Conservation (phyloP, 2,329 filamentous ascomycete species). For the Aspergillus persii region DNA sequence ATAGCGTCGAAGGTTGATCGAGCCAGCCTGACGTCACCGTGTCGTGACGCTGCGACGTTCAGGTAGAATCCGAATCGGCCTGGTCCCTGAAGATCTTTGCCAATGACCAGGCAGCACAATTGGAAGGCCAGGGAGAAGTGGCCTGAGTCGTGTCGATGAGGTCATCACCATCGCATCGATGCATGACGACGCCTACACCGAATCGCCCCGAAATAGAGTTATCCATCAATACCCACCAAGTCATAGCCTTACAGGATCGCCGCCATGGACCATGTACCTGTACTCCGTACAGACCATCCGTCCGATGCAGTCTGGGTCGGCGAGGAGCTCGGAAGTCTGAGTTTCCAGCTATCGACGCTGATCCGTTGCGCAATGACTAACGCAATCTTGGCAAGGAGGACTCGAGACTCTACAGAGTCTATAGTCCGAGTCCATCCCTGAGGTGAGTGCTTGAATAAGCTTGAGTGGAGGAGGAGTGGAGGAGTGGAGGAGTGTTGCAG, state of each 20-base stretch:
- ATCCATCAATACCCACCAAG: not conserved
- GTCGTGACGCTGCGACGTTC: not conserved
- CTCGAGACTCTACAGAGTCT: too few species aligned
- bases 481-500: too few species aligned
- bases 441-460: too few species aligned
- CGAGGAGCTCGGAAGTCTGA: not conserved
- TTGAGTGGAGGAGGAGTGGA: too few species aligned
- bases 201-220: not conserved
- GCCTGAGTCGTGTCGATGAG: not conserved
- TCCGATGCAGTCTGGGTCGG: not conserved
- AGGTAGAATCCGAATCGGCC: not conserved
- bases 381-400: not conserved
- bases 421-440: too few species aligned
- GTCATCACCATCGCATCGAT: not conserved
- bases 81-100: not conserved
- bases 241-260: not conserved
- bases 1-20: not conserved
- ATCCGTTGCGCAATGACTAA: not conserved
- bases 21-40: slow-evolving; percentile 4
- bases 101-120: not conserved
- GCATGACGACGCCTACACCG: not conserved
- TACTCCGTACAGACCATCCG: too few species aligned
- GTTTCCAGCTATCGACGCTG: not conserved
- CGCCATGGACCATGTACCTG: not conserved
- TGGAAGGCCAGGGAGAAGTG: not conserved